A percentile compares a stretch with the other conserved stretches of the same genome.
These are phyloP conservation scores for Ceratocystis alfenasii DNA, from an alignment of 2,329 filamentous ascomycete species.

Conservation along the genomic window DNA sequence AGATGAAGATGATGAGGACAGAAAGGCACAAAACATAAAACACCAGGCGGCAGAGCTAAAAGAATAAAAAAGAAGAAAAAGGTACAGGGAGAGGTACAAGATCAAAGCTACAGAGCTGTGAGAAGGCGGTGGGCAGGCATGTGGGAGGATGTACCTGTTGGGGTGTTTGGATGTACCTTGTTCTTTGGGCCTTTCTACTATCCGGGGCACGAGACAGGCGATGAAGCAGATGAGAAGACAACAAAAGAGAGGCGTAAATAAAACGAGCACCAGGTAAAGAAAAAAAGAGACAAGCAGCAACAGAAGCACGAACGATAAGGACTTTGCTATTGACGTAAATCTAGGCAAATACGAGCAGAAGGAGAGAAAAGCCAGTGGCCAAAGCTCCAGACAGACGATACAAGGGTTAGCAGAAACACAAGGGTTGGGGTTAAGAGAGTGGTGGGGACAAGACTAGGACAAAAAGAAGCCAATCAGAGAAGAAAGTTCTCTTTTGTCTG, in stretches of 20 bases:
- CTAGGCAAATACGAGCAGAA: too few species aligned
- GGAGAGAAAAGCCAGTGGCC: too few species aligned
- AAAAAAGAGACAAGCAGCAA: background rate
- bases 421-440: background rate
- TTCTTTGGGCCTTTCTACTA: background rate
- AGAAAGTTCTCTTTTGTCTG: too few species aligned
- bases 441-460: too few species aligned
- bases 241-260: background rate
- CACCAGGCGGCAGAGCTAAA: conserved; percentile 1
- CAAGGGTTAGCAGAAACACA: too few species aligned
- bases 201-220: background rate
- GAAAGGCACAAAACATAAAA: background rate
- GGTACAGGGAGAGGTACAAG: background rate
- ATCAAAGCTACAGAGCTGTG: background rate
- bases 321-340: too few species aligned
- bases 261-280: background rate
- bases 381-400: too few species aligned
- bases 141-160: too few species aligned
- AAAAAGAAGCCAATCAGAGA: too few species aligned
- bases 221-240: background rate
- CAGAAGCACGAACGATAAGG: background rate
- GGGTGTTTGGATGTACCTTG: background rate
- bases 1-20: background rate
- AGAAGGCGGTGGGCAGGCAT: background rate
- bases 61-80: background rate